These are phyloP conservation scores for Euphrasia arctica DNA, from an alignment of 305 asterid genomes.

Conservation along the genomic window DNA sequence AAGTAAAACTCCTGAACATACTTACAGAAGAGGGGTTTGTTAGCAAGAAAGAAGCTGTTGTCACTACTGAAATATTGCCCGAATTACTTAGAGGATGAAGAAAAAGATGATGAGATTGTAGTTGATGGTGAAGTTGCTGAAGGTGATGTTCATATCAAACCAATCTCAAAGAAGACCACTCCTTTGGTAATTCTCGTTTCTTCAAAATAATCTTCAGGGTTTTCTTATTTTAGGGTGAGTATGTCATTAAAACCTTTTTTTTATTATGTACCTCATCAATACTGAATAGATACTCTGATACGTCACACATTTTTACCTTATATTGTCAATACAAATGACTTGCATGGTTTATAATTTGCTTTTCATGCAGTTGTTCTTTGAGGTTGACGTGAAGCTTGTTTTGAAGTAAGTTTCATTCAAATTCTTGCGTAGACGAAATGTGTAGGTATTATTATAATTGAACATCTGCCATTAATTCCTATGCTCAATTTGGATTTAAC, in stretches of 20 bases:
- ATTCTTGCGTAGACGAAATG: conserved; percentile 81
- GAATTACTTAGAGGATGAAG: conserved; percentile 80
- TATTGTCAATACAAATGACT: not conserved
- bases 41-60: conserved; percentile 55
- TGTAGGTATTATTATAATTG: conserved; percentile 58
- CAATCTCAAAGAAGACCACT: conserved; percentile 47
- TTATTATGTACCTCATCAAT: not conserved
- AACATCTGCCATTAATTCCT: conserved; percentile 13
- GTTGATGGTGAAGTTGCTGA: conserved; percentile 98
- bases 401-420: conserved; percentile 84
- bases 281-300: not conserved
- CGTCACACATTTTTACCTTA: not conserved
- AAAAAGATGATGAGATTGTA: conserved; percentile 93
- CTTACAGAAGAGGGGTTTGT: conserved; percentile 92
- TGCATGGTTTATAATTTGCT: conserved; percentile 10
- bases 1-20: conserved; percentile 67
- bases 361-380: conserved; percentile 61
- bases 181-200: conserved; percentile 57
- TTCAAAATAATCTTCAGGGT: conserved; percentile 14
- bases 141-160: conserved; percentile 95
- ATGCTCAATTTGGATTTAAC: conserved; percentile 21
- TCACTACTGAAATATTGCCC: conserved; percentile 49
- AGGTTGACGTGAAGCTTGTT: conserved; percentile 96
- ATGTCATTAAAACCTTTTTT: not conserved
- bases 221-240: not conserved